phyloP scores from a whole-genome alignment of 352 stramenopile genomes.

The Phytophthora colocasiae region DNA sequence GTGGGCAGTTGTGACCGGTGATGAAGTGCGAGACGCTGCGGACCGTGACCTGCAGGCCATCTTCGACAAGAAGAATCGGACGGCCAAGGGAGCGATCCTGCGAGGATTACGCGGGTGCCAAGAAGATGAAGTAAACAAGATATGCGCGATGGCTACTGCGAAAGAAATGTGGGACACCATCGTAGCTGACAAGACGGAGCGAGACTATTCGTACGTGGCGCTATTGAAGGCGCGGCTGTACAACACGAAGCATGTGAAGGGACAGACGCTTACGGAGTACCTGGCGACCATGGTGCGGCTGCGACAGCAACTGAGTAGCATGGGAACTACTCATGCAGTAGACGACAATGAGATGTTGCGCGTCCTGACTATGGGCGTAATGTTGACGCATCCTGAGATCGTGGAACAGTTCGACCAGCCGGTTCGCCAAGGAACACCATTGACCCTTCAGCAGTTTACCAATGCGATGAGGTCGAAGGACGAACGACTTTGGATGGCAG shows the following conservation, averaged over 20 bases:
- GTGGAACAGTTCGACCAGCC: too few species aligned
- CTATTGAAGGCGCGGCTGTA: not conserved
- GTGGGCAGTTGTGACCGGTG: not conserved
- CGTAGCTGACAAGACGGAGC: not conserved
- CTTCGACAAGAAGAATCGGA: conserved; percentile 4
- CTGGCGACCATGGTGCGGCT: not conserved
- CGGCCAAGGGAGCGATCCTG: conserved; percentile 4
- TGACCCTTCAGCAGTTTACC: not conserved
- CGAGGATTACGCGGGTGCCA: not conserved
- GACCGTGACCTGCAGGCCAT: not conserved
- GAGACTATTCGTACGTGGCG: conserved; percentile 2
- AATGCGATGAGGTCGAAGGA: not conserved
- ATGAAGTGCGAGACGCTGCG: not conserved
- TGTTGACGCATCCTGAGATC: too few species aligned
- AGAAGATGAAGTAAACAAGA: not conserved
- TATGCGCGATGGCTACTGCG: not conserved
- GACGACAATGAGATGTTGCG: too few species aligned
- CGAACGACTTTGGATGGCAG: not conserved
- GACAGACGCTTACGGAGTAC: not conserved
- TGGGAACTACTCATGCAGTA: too few species aligned
- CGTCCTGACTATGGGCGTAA: too few species aligned
- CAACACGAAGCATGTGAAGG: not conserved
- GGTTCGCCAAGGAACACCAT: conserved; percentile 2
- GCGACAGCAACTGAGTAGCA: too few species aligned
- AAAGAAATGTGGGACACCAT: not conserved